Conservation (phyloP, 1,139 yeast species). For the Yamadazyma dushanensis region DNA sequence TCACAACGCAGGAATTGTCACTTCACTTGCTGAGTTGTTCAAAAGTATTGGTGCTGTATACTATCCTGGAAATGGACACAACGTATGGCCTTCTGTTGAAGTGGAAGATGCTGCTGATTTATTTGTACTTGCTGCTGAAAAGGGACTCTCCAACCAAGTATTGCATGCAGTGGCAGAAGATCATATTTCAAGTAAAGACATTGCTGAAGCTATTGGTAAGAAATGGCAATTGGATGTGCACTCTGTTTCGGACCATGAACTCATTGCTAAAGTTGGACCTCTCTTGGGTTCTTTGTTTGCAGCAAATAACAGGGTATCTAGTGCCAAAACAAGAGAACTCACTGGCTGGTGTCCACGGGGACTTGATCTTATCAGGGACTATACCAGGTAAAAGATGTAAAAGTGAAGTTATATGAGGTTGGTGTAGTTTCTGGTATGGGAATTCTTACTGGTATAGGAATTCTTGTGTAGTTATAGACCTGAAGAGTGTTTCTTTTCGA, state of each 20-base stretch:
- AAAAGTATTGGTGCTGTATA: slow-evolving; percentile 16
- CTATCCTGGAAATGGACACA: slow-evolving; percentile 24
- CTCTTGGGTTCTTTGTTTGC: slow-evolving; percentile 11
- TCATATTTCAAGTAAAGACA: slow-evolving; percentile 18
- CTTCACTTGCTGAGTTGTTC: slow-evolving; percentile 14
- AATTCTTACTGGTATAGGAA: too few relatives aligned
- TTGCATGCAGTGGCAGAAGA: slow-evolving; percentile 24
- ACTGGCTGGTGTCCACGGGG: slow-evolving; percentile 24
- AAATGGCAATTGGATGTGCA: slow-evolving; percentile 14
- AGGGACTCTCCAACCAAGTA: slow-evolving; percentile 22
- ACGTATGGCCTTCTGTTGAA: slow-evolving; percentile 30
- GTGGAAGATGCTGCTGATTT: slow-evolving; percentile 27
- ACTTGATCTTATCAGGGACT: slow-evolving; percentile 19
- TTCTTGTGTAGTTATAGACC: too few relatives aligned
- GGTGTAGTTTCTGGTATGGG: too few relatives aligned
- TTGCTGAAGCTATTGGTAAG: slow-evolving; percentile 23
- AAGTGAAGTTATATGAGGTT: too few relatives aligned
- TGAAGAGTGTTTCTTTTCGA: too few relatives aligned
- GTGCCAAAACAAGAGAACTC: slow-evolving; percentile 15
- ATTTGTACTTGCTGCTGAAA: slow-evolving; percentile 22
- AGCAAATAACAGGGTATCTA: slow-evolving; percentile 12
- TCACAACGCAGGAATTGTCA: slow-evolving; percentile 20
- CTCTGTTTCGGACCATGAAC: slow-evolving; percentile 14
- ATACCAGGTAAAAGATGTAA: slow-evolving; percentile 2
- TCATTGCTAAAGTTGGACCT: slow-evolving; percentile 9